Evolutionary conservation across 148 eudicot genomes (phyloP).

Genomic region (Pouteria glomerata): DNA sequence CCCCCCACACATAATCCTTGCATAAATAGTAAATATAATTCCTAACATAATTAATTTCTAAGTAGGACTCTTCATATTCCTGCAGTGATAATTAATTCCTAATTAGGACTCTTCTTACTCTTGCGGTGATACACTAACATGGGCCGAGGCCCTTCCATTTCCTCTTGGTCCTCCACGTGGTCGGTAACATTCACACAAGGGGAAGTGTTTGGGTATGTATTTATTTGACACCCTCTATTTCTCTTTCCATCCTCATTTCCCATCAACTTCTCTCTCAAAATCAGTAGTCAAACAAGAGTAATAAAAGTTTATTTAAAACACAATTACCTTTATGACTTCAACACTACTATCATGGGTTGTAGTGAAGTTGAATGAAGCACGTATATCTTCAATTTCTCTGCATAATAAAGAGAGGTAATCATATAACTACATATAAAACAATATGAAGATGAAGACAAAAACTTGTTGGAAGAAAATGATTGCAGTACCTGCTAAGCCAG

Average conservation of each 20-base stretch:
- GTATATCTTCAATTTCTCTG: constrained; percentile 69
- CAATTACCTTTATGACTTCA: constrained; percentile 52
- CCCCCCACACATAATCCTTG: no score
- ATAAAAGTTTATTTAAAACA: not conserved
- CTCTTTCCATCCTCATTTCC: not conserved
- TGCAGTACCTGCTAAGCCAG: constrained; percentile 50
- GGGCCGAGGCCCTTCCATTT: no score
- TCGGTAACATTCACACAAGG: not conserved
- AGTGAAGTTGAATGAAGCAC: constrained; percentile 29
- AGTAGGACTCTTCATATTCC: no score
- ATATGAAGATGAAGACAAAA: not conserved
- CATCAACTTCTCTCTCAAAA: not conserved
- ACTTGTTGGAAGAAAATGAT: not conserved
- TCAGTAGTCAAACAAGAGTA: not conserved
- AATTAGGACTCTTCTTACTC: no score
- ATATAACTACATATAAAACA: not conserved
- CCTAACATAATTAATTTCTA: no score
- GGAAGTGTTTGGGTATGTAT: not conserved
- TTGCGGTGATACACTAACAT: no score
- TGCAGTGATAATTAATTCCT: no score
- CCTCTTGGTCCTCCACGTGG: no score
- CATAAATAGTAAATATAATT: no score
- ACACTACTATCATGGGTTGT: constrained; percentile 18
- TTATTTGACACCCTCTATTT: not conserved
- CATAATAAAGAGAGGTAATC: constrained; percentile 9